Base-by-base conservation (phyloP, 1,284 basidiomycete species). In the Puccinia novopanici region DNA sequence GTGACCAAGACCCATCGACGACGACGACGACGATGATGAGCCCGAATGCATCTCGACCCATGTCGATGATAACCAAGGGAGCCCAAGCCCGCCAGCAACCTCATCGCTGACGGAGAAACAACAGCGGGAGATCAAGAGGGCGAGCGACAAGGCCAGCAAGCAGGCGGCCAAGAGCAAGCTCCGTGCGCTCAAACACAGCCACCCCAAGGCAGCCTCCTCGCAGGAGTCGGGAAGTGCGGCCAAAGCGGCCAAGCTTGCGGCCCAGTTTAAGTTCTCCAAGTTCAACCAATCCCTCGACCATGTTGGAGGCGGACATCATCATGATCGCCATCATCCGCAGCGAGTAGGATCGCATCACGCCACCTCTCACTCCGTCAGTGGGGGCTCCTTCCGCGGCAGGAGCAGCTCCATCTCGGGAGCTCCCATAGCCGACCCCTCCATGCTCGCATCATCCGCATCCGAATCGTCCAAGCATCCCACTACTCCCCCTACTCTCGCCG, bases 61-160 rank as follows among this genome's bases (percentile, higher is more conserved):
- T 27, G 5, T n/a, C 59, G 22, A 34, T 48, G 2, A 72, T 24
- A 3, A 34, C 45, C 0, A 70, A 68, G 68, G 76, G 76, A 22
- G 76, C 76, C 17, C 76, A 79, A 59, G 67, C 54, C 3, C 76
- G 10, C 76, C 76, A 5, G 76, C 68, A 34, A 71, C 52, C 6
- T 42, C 52, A 6, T 57, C 50, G 27, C 37, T 79, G 17, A 79
- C 17, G 19, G 50, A 70, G 30, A 79, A 79, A 61, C 67, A 79
- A 63, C 76, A 79, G 19, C 67, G 54, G 42, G 76, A 79, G 27
- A 79, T 79, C 48, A 79, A 71, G 42, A 79, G 63, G 55, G 67
- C 65, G 6, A 79, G 67, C 52, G 76, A 79, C 27, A 70, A 67
- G 30, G 76, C 63, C 5, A 79, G 37, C 48, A 71, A 68, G 57